Base-by-base conservation (phyloP, 805 yeast genomes). In the Suhomyces sp. region DNA sequence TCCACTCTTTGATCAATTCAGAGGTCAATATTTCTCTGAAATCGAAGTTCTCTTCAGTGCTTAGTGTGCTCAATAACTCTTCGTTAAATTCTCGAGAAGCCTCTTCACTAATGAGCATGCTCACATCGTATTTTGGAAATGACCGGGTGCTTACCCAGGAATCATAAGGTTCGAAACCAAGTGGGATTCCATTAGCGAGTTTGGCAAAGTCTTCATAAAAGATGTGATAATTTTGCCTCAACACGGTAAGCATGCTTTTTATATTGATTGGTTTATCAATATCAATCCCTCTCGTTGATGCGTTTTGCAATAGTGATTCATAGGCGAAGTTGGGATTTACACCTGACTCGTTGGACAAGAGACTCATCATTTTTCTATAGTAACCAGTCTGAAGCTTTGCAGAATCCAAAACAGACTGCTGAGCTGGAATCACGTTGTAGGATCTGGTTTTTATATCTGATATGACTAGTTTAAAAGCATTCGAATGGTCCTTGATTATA, bases 371-470 rank as follows among this genome's bases (percentile, higher is more conserved):
- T 41, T 72, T 65, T 19, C 81, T 69, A 62, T 87, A 87, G 56
- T 83, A 78, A 67, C 76, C 75, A 3, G 85, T 83, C 67, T 87
- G 94, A n/a, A 75, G 53, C 58, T 78, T 77, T 1, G 87, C 77
- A 5, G 79, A 71, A 3, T 66, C 60, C 12, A 81, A 53, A 0
- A 83, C 85, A 10, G 81, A 74, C 1, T 65, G 58, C 55, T 82
- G 86, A 0, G 57, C 46, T 0, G 92, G 91, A 1, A 79, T 53
- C 0, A 56, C 58, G 40, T 67, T 71, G 41, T 59, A 59, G 0
- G 70, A 60, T 49, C 92, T 71, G 1, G 92, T 86, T 64, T 87
- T 87, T 22, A 86, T 78, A 65, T 87, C 94, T 49, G 65, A 53
- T 2, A 63, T 49, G 3, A 51, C 43, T 10, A 71, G 33, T 2